Evolutionary conservation across 78 protist species (phyloP), one percentile per base, ranked within the genome.

Genomic region (Chrysochromulina parva): DNA sequence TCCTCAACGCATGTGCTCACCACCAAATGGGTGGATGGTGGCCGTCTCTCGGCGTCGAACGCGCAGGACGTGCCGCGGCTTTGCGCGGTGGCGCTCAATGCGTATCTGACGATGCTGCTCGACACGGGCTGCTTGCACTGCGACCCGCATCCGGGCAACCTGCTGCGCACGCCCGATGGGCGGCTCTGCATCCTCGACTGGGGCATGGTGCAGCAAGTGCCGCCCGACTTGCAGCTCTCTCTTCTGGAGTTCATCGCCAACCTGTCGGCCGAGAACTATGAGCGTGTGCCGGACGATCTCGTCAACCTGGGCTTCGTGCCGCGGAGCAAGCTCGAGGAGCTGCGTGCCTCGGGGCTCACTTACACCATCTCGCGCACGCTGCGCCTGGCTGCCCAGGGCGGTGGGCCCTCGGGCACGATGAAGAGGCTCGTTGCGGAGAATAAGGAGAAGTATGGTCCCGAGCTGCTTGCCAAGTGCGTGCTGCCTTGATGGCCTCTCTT

Each of bases 61-160:
- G 78, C 28, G 14, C 14, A 13, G 24, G 84, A 74, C 55, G 57
- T 74, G 26, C n/a, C 52, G 52, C 53, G 57, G 47, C 73, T 89
- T 14, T 89, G 92, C 54, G 85, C 52, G 62, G 88, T 89, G 13
- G 92, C 87, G 19, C 85, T 89, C 48, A 89, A 74, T 74, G 86
- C 92, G 3, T 89, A 89, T 73, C 58, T 89, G 55, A 74, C 92
- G 54, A 89, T 89, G 92, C 80, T 89, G 24, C 92, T 89, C 55
- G 87, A 89, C 22, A 84, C 88, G 52, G 88, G 88, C 47, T 3
- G 9, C 57, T 54, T 89, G 57, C 92, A 89, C 86, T 89, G 92
- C 87, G 92, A 89, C 86, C 87, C 92, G n/a, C 92, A 89, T 74
- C 92, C 92, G 14, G 92, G 92, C 53, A 89, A 71, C 87, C 85